A percentile compares a stretch with the other conserved stretches of the same genome.
Conservation (phyloP, 1,284 basidiomycete genomes). For the Phylloboletellus chloephorus region DNA sequence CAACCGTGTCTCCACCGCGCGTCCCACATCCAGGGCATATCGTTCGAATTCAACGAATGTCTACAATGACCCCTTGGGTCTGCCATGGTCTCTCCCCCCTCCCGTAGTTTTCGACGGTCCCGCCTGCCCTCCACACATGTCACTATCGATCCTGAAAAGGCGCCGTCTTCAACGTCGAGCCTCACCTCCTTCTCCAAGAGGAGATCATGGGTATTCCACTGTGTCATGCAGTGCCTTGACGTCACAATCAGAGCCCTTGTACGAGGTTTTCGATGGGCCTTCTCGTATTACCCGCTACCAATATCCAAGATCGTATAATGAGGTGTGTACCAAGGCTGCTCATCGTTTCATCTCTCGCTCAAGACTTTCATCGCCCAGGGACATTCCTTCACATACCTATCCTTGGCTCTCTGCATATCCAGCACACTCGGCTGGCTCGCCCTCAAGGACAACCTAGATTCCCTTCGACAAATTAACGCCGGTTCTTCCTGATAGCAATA, state of each 20-base stretch:
- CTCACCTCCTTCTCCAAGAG: neutral
- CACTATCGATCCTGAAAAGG: constrained; percentile 17
- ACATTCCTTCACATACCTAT: constrained; percentile 9
- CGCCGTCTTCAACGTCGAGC: constrained; percentile 16
- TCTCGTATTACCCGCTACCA: constrained; percentile 30
- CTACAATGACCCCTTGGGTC: constrained; percentile 6
- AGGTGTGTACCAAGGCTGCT: constrained; percentile 15
- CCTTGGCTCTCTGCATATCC: constrained; percentile 20
- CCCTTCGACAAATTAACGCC: neutral
- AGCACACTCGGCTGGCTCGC: constrained; percentile 23
- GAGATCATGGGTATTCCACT: neutral
- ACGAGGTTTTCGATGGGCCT: constrained; percentile 42
- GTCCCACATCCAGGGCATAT: neutral
- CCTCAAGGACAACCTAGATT: constrained; percentile 12
- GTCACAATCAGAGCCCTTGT: constrained; percentile 20
- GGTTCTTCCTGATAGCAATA: neutral
- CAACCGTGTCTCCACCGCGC: neutral
- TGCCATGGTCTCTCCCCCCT: constrained; percentile 34
- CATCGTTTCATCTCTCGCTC: neutral
- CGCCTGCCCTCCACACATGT: constrained; percentile 34
- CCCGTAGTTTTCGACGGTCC: constrained; percentile 44
- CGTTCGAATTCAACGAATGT: constrained; percentile 1
- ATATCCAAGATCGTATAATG: constrained; percentile 10
- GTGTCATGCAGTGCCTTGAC: constrained; percentile 12
- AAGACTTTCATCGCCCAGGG: constrained; percentile 3